Evolutionary conservation across 2,329 filamentous ascomycete species (phyloP).

Genomic region (Keithomyces neogunnii): DNA sequence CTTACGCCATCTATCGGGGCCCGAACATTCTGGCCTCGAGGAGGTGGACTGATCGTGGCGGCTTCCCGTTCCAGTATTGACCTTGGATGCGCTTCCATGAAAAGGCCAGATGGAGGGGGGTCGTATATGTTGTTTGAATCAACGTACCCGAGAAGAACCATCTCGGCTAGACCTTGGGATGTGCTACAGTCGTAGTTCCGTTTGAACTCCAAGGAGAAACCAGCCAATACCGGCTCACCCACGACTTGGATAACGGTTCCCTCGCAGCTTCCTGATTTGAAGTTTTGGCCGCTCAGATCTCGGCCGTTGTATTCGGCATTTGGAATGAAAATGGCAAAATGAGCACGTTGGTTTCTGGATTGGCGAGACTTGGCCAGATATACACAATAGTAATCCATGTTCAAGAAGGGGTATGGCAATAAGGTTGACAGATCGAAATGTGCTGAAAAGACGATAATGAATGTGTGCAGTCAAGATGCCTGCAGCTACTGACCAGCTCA

Average conservation of each 20-base stretch:
- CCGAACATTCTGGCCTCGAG: conserved; percentile 1
- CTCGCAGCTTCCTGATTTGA: neutral
- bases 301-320: neutral
- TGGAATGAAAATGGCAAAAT: conserved; percentile 8
- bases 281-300: neutral
- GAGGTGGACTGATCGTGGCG: neutral
- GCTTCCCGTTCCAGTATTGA: neutral
- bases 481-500: no score
- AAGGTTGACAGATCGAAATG: no score
- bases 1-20: conserved; percentile 5
- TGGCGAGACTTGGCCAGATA: conserved; percentile 1
- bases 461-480: no score
- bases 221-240: conserved; percentile 1
- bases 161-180: neutral
- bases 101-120: rapidly evolving
- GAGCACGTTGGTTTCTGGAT: neutral
- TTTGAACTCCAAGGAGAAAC: conserved; percentile 5
- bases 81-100: neutral
- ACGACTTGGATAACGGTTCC: conserved; percentile 6
- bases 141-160: neutral
- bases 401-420: no score
- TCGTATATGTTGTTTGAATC: neutral
- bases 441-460: no score
- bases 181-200: conserved; percentile 2
- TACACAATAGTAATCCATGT: no score